These are phyloP conservation scores for Kuraishia hungarica DNA, from an alignment of 805 yeast species.

Conservation along the genomic window DNA sequence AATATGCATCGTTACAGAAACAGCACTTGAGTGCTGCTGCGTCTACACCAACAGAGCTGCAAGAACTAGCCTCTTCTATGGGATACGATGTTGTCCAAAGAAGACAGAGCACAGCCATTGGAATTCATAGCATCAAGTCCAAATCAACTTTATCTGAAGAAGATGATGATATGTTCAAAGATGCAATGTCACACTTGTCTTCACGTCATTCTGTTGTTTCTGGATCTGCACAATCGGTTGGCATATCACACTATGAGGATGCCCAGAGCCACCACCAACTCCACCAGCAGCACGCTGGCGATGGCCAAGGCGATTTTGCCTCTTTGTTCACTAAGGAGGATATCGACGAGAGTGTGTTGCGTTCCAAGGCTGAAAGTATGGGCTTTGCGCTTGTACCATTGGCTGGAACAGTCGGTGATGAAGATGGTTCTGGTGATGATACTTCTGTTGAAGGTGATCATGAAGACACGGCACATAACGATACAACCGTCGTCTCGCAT, in stretches of 20 bases:
- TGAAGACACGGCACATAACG: neutral
- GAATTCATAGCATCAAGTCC: neutral
- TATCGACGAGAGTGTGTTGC: constrained; percentile 20
- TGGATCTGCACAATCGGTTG: neutral
- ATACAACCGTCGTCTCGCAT: constrained; percentile 2
- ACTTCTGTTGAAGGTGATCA: constrained; percentile 14
- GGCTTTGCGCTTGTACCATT: constrained; percentile 26
- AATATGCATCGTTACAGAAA: neutral
- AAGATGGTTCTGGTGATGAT: constrained; percentile 8
- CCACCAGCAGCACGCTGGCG: constrained; percentile 6
- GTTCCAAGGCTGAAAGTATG: constrained; percentile 23
- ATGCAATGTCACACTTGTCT: constrained; percentile 7
- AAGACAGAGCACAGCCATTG: neutral
- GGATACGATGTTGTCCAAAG: neutral
- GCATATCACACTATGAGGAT: constrained; percentile 4
- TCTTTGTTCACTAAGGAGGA: constrained; percentile 9
- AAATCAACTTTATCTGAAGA: constrained; percentile 1
- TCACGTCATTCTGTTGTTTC: neutral
- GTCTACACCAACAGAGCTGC: neutral
- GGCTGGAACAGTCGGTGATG: constrained; percentile 6
- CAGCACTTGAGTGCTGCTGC: neutral
- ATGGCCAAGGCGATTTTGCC: constrained; percentile 5
- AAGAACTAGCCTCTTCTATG: neutral
- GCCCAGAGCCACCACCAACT: constrained; percentile 9
- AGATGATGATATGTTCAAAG: constrained; percentile 5